Evolutionary conservation across 2,329 filamentous ascomycete genomes (phyloP).

Genomic region (Aspergillus sp.): DNA sequence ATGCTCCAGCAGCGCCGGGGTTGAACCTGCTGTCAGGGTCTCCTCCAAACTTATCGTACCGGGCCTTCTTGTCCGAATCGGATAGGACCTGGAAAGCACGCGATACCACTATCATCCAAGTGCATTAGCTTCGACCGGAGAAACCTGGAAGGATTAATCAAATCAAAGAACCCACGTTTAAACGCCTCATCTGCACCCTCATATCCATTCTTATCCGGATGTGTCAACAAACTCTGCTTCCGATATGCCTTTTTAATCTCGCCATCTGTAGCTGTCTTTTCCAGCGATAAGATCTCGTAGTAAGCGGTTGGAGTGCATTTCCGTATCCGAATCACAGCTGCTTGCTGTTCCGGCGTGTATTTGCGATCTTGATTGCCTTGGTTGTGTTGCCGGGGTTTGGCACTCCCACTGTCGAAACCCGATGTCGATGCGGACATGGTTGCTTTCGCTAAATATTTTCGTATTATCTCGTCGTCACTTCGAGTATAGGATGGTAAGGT

Average conservation of each 20-base stretch:
- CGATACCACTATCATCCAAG: conserved; percentile 60
- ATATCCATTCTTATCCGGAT: conserved; percentile 98
- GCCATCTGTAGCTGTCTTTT: conserved; percentile 60
- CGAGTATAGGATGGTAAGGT: too few relatives aligned
- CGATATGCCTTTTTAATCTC: conserved; percentile 98
- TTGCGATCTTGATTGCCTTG: conserved; percentile 49
- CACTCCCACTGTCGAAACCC: conserved; percentile 40
- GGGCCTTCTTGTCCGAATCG: conserved; percentile 85
- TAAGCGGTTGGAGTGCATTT: conserved; percentile 79
- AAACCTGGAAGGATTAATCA: background rate
- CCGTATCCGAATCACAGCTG: conserved; percentile 81
- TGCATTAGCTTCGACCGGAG: background rate
- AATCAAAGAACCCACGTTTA: conserved; percentile 57
- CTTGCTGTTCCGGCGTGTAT: conserved; percentile 84
- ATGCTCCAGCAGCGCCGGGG: conserved; percentile 35
- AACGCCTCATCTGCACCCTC: conserved; percentile 94
- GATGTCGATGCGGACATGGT: conserved; percentile 40
- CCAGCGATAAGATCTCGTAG: conserved; percentile 85
- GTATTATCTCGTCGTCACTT: background rate
- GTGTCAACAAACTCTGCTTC: conserved; percentile 86
- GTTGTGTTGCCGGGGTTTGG: conserved; percentile 42
- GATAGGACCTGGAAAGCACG: conserved; percentile 88
- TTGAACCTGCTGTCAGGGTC: conserved; percentile 87
- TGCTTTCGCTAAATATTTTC: background rate
- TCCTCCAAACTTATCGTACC: conserved; percentile 81